These are phyloP conservation scores for Kokia cookei DNA, from an alignment of 441 rosid genomes.

Conservation along the genomic window DNA sequence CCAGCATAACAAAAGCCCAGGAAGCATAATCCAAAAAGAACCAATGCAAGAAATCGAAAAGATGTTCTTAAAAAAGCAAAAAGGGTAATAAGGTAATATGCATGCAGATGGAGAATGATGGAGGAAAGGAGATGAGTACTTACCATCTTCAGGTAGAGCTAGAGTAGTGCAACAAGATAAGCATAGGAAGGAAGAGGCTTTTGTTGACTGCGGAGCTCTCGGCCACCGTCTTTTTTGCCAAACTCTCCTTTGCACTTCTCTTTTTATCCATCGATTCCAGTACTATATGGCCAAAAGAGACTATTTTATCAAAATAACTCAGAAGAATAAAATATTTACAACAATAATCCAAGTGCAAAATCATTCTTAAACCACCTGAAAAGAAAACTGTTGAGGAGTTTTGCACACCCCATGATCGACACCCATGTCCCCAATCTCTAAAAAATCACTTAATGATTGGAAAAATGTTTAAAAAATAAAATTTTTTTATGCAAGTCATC, in stretches of 20 bases:
- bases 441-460: too few relatives aligned
- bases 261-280: too few relatives aligned
- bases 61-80: neutral
- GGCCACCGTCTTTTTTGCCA: constrained; percentile 34
- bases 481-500: too few relatives aligned
- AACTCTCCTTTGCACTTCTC: neutral
- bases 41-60: neutral
- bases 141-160: constrained; percentile 54
- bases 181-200: constrained; percentile 21
- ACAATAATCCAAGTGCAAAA: too few relatives aligned
- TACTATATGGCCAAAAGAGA: too few relatives aligned
- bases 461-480: too few relatives aligned
- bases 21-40: neutral
- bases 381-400: too few relatives aligned
- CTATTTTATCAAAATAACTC: too few relatives aligned
- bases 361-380: too few relatives aligned
- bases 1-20: constrained; percentile 9
- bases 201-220: constrained; percentile 20
- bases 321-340: too few relatives aligned
- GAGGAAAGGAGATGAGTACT: constrained; percentile 3
- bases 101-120: neutral
- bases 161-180: constrained; percentile 28
- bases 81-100: neutral
- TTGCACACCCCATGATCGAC: too few relatives aligned
- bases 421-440: too few relatives aligned